Evolutionary conservation across 1,284 basidiomycete genomes (phyloP).

Genomic region (Fistulina hepatica): DNA sequence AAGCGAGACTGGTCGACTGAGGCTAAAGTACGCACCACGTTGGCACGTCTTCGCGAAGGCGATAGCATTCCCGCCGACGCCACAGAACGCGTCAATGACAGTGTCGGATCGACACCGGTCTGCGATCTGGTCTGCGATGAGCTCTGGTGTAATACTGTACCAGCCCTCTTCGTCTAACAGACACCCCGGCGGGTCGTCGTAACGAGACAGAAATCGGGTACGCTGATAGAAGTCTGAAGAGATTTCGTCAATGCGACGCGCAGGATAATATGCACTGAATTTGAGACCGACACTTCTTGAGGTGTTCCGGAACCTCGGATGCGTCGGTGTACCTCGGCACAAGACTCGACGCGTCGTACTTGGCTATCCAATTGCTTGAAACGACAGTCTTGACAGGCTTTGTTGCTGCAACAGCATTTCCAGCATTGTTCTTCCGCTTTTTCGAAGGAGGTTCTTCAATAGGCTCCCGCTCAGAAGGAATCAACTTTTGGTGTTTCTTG

Average conservation of each 20-base stretch:
- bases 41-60: conserved; percentile 95
- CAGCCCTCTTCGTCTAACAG: conserved; percentile 84
- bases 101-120: conserved; percentile 80
- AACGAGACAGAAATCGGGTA: conserved; percentile 70
- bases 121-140: conserved; percentile 85
- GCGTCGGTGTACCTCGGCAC: conserved; percentile 57
- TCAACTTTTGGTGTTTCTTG: too few relatives aligned
- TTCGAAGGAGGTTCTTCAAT: too few relatives aligned
- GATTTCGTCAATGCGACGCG: conserved; percentile 4
- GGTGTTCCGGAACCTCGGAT: conserved; percentile 60
- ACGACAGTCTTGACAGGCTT: too few relatives aligned
- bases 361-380: conserved; percentile 28
- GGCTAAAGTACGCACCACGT: conserved; percentile 45
- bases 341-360: conserved; percentile 58
- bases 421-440: too few relatives aligned
- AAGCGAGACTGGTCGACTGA: neutral
- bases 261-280: conserved; percentile 4
- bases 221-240: conserved; percentile 76
- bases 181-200: conserved; percentile 58
- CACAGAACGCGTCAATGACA: conserved; percentile 90
- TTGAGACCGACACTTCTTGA: conserved; percentile 66
- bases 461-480: too few relatives aligned
- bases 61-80: conserved; percentile 96
- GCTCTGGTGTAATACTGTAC: conserved; percentile 95
- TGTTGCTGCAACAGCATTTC: too few relatives aligned